Evolutionary conservation across 2,329 filamentous ascomycete genomes (phyloP), one percentile per base, ranked within the genome.

Genomic region (Thermoascus crustaceus): DNA sequence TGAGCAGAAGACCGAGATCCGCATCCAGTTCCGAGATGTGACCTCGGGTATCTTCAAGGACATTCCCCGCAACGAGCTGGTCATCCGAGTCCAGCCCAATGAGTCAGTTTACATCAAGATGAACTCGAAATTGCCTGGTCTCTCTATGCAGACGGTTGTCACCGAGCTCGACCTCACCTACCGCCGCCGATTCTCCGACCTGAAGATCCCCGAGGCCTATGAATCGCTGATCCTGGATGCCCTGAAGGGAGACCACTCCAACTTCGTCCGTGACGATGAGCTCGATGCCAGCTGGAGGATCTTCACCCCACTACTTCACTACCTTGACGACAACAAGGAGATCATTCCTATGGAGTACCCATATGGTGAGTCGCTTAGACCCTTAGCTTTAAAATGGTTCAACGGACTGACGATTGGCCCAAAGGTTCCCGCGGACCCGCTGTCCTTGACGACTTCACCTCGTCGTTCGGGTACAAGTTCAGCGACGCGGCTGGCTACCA

Each of bases 31-130:
- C 80, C 94, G 94, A 75, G 91, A 98, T 60, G 91, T 98, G 47
- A 96, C 91, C 14, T 95, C 88, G 32, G 91, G 93, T 49, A 98
- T 98, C 66, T 98, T 98, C 73, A 96, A 96, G 76, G 89, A 98
- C 62, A 98, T 98, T 58, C 93, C 91, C 41, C 83, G 93, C 50
- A 98, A 98, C 72, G 91, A 98, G 71, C 82, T 98, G 48, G 91
- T 98, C 55, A 95, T 98, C 72, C 88, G 91, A 50, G 94, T 98
- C 47, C 91, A 98, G 72, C 91, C 91, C 53, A 98, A 98, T 71
- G 91, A 98, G 75, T 94, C 85, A 60, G 88, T 98, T 49, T 98
- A 98, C 71, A 94, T 96, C 67, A 98, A 98, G 80, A 98, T 98
- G 91, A 98, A 98, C 81, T 96, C 89, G 19, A 98, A 98, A 75